phyloP scores from a whole-genome alignment of 257 asterid genomes.

The Gentiana straminea region DNA sequence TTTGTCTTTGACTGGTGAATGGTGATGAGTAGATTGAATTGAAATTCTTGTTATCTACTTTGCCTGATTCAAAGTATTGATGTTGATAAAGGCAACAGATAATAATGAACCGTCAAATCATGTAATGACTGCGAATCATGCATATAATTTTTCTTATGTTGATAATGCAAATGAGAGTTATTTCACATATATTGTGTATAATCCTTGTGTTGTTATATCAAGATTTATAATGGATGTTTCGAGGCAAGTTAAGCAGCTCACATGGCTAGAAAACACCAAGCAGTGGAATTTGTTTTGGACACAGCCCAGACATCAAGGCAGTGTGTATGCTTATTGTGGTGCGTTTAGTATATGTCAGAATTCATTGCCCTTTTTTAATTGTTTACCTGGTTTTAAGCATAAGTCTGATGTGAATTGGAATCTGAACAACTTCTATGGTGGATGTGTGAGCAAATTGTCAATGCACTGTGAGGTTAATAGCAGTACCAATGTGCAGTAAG shows the following conservation, averaged over 20 bases:
- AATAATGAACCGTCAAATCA: too few relatives aligned
- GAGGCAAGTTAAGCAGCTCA: slow-evolving; percentile 29
- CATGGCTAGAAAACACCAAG: slow-evolving; percentile 16
- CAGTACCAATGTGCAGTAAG: slow-evolving; percentile 6
- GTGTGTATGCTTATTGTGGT: slow-evolving; percentile 41
- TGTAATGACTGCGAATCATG: slow-evolving; percentile 20
- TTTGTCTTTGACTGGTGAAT: too few relatives aligned
- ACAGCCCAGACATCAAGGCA: slow-evolving; percentile 33
- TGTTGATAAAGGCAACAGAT: too few relatives aligned
- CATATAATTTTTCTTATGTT: slow-evolving; percentile 21
- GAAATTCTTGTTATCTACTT: too few relatives aligned
- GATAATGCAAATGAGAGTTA: slow-evolving; percentile 26
- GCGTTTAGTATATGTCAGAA: slow-evolving; percentile 28
- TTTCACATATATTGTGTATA: slow-evolving; percentile 23
- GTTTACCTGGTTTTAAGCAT: slow-evolving; percentile 22
- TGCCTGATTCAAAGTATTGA: too few relatives aligned
- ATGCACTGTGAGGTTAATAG: slow-evolving; percentile 12
- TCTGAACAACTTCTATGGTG: slow-evolving; percentile 27
- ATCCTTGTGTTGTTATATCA: slow-evolving; percentile 7
- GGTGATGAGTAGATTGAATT: too few relatives aligned
- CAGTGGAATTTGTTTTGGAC: slow-evolving; percentile 32
- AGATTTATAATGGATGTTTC: slow-evolving; percentile 34
- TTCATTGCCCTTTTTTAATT: slow-evolving; percentile 21
- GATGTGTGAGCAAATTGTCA: slow-evolving; percentile 19
- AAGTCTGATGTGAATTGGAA: slow-evolving; percentile 17